phyloP scores from a whole-genome alignment of 148 eudicot genomes.

The Silene uniflora region DNA sequence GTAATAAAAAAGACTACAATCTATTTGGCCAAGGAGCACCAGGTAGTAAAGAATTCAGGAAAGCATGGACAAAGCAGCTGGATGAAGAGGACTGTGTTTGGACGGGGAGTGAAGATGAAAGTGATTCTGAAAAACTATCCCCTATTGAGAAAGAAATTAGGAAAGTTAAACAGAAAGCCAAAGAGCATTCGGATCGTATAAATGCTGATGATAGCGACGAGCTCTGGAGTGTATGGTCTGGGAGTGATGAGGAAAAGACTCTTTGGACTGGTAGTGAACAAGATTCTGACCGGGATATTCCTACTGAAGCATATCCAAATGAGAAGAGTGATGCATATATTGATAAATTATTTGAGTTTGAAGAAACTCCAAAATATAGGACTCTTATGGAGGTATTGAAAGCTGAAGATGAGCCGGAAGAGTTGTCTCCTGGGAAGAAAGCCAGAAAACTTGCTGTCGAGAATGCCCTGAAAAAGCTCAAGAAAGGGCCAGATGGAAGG shows the following conservation, averaged over 20 bases:
- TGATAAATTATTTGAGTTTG: conserved; percentile 85
- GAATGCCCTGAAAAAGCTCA: conserved; percentile 85
- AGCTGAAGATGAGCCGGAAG: conserved; percentile 78
- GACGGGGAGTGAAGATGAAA: conserved; percentile 93
- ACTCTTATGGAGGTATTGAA: conserved; percentile 67
- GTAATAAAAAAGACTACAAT: conserved; percentile 57
- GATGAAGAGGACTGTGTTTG: conserved; percentile 75
- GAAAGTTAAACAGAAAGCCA: conserved; percentile 70
- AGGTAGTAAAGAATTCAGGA: conserved; percentile 66
- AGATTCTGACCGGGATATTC: conserved; percentile 81
- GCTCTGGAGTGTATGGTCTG: conserved; percentile 82
- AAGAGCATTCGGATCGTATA: conserved; percentile 67
- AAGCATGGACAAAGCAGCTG: conserved; percentile 72
- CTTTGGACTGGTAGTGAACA: conserved; percentile 93
- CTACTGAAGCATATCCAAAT: conserved; percentile 82
- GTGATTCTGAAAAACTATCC: conserved; percentile 42
- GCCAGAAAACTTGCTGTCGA: conserved; percentile 91
- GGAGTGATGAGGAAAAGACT: conserved; percentile 80
- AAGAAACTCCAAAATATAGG: conserved; percentile 73
- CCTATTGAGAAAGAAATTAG: conserved; percentile 71
- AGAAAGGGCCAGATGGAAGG: conserved; percentile 96
- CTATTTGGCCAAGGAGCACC: conserved; percentile 76
- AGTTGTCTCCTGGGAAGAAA: conserved; percentile 85
- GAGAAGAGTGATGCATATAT: conserved; percentile 81
- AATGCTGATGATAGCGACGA: conserved; percentile 95